These are phyloP conservation scores for Scutellaria baicalensis DNA, from an alignment of 257 asterid species.

Conservation along the genomic window DNA sequence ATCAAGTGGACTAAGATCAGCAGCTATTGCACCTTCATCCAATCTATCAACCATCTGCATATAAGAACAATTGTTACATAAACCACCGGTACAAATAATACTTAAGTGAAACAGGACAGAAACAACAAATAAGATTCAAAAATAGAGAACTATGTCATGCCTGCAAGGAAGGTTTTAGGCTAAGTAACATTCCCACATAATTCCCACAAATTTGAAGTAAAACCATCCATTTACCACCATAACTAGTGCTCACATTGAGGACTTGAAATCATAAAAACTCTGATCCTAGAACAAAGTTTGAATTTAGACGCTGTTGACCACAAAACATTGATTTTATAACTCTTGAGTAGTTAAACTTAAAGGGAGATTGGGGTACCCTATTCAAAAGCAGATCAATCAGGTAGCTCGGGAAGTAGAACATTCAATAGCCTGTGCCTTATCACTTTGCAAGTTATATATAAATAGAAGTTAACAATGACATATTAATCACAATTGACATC, in stretches of 20 bases:
- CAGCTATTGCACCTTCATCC: constrained; percentile 63
- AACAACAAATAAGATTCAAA: not conserved
- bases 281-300: not conserved
- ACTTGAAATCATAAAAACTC: not conserved
- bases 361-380: not conserved
- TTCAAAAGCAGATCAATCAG: not conserved
- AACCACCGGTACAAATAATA: not conserved
- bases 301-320: not conserved
- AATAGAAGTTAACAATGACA: not conserved
- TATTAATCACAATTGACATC: not conserved
- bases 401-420: not conserved
- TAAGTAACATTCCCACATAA: not conserved
- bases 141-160: not conserved
- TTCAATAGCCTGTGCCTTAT: not conserved
- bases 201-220: not conserved
- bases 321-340: not conserved
- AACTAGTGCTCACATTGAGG: not conserved
- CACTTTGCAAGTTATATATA: not conserved
- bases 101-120: not conserved
- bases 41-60: constrained; percentile 84
- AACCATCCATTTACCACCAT: not conserved
- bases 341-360: not conserved
- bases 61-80: not conserved
- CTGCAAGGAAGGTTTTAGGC: constrained; percentile 1
- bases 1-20: constrained; percentile 69